Percentiles rank a stretch among this genome's conserved stretches.
Evolutionary conservation across 495 filamentous ascomycete genomes (phyloP).

Genomic region (Penicillium bialowiezense): DNA sequence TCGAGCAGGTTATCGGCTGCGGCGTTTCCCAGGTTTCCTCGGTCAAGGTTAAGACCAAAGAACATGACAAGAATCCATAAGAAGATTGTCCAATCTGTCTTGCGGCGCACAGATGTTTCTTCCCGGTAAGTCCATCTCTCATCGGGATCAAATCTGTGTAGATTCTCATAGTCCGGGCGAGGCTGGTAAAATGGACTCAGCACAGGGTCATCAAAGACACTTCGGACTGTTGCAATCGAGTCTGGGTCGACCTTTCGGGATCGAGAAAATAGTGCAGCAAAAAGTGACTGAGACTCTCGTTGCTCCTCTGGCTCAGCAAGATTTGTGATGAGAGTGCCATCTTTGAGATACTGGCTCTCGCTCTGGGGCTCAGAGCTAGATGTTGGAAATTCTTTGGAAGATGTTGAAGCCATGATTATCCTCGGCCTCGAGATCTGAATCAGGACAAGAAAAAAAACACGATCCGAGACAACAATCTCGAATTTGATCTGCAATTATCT

Average conservation of each 20-base stretch:
- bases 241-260: constrained; percentile 32
- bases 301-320: neutral
- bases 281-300: neutral
- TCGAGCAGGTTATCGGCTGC: constrained; percentile 61
- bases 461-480: neutral
- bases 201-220: constrained; percentile 47
- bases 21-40: constrained; percentile 65
- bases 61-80: constrained; percentile 70
- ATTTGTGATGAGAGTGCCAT: neutral
- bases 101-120: constrained; percentile 31
- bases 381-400: neutral
- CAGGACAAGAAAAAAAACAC: neutral
- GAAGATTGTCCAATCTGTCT: constrained; percentile 45
- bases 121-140: constrained; percentile 48
- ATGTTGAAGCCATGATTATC: neutral
- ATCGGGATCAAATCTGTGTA: constrained; percentile 46
- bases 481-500: neutral
- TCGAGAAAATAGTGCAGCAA: neutral
- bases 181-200: constrained; percentile 48
- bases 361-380: neutral
- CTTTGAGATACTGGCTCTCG: neutral
- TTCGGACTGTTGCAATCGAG: constrained; percentile 52
- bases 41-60: constrained; percentile 70
- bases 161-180: constrained; percentile 47
- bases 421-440: neutral